These are phyloP conservation scores for Xylariales sp. DNA, from an alignment of 2,329 filamentous ascomycete genomes.

Conservation along the genomic window DNA sequence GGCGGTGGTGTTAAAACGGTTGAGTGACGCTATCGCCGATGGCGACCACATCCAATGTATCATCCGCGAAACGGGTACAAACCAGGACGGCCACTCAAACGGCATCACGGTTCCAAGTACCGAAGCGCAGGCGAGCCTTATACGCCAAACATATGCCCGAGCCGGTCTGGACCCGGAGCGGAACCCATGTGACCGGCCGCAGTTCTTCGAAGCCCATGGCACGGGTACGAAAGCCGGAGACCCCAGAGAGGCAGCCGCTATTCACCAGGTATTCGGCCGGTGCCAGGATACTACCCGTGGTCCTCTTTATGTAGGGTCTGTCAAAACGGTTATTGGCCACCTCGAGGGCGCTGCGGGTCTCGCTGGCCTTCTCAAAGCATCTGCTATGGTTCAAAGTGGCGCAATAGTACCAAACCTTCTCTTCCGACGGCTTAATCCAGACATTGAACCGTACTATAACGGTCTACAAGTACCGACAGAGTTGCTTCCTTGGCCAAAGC, in stretches of 20 bases:
- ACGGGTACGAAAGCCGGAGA: slow-evolving; percentile 16
- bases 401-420: background rate
- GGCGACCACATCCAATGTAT: slow-evolving; percentile 35
- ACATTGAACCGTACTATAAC: background rate
- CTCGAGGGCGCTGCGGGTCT: background rate
- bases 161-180: slow-evolving; percentile 20
- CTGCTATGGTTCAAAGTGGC: background rate
- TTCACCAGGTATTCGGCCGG: slow-evolving; percentile 7
- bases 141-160: slow-evolving; percentile 22
- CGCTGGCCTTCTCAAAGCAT: background rate
- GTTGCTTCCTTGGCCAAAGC: background rate
- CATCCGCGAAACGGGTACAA: slow-evolving; percentile 25
- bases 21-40: slow-evolving; percentile 39
- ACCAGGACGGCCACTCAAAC: slow-evolving; percentile 29
- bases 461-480: background rate
- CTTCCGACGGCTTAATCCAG: background rate
- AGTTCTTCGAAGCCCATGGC: slow-evolving; percentile 22
- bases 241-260: slow-evolving; percentile 16
- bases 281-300: background rate
- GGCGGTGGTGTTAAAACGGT: slow-evolving; percentile 38
- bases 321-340: background rate
- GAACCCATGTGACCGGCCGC: slow-evolving; percentile 10
- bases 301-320: too few relatives aligned
- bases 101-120: slow-evolving; percentile 40
- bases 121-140: slow-evolving; percentile 26